Evolutionary conservation across 1,284 basidiomycete genomes (phyloP), one percentile per base, ranked within the genome.

Genomic region (Ceratobasidium sp.): DNA sequence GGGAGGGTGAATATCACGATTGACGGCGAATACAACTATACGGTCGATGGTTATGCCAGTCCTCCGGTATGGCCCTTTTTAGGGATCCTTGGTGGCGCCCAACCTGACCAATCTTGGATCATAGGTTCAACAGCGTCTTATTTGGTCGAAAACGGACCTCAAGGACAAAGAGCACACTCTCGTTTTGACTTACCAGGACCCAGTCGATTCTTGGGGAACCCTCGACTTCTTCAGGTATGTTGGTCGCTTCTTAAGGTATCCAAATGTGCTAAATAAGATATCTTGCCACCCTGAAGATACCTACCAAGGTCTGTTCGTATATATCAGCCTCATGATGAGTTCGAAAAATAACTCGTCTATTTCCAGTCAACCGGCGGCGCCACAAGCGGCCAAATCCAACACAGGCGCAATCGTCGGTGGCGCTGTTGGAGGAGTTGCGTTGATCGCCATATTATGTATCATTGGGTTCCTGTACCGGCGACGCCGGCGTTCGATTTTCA

Each of bases 151-250:
- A 22, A 64, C 62, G 14, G 47, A 33, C 19, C 27, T 64, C 17
- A n/a, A 45, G 45, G 48, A 64, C 45, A 48, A 48, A 19, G 62
- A 64, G 45, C 62, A 64, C 33, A 64, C 27, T 1, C 47, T 64
- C 6, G 27, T 51, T 14, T 14, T 64, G 14, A 64, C 47, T 15
- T 48, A 64, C 17, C 45, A 50, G 17, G 62, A 64, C 19, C 27
- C 24, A 1, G 14, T 27, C 27, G 29, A 17, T 33, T 50, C 62
- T 9, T 64, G 29, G 11, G 45, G n/a, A n/a, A 64, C 62, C 14
- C 47, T 64, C 24, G 62, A 64, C 41, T 64, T 64, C 45, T 64
- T 64, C 29, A 64, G 47, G 62, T 64, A 19, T 8, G 62, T 14
- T 2, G 19, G 29, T 22, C 22, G 36, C 11, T 41, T n/a, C n/a